Evolutionary conservation across 164 flowering plant species (phyloP), one percentile per base, ranked within the genome.

Genomic region (Macadamia integrifolia): DNA sequence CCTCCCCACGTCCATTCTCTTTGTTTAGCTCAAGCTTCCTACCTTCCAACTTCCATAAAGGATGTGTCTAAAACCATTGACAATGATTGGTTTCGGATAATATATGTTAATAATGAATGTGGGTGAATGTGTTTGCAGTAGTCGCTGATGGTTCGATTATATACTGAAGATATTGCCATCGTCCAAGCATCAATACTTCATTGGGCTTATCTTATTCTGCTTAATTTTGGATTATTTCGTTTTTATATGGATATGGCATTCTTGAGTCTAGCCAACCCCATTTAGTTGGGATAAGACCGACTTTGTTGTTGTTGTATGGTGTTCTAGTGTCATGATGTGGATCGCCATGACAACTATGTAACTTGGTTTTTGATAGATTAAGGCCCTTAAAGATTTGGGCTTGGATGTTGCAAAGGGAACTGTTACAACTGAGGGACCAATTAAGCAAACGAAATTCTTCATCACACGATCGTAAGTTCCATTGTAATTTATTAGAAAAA

Each of bases 381-480:
- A 76, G 80, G 92, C 99, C 62, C 81, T 92, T 65, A 86, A 83
- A 68, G 89, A 83, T 73, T 76, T 88, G 76, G 97, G 92, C 61
- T 72, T 91, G 75, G 92, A 94, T 82, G 99, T 94, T 28, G 63
- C 81, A 49, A 94, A 94, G 79, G 98, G 96, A 70, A 92, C 83
- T 74, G 97, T 94, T 68, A 44, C 77, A 48, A 89, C 96, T 35
- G 96, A 86, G 74, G 88, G 82, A 66, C 72, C 97, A 40, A 84
- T 84, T 68, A 82, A 69, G 58, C 86, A 82, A 72, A 90, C 96
- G 46, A 92, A 87, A 70, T 82, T 94, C 68, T 85, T 77, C 72
- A 88, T 94, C 52, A 88, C 89, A 30, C 78, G 75, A 58, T 52
- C 60, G 99, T 94, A 71, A 86, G 23, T 23, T 23, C 23, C 23